Evolutionary conservation across 2,329 filamentous ascomycete species (phyloP), one percentile per base, ranked within the genome.

Genomic region (Pseudogymnoascus sp.): DNA sequence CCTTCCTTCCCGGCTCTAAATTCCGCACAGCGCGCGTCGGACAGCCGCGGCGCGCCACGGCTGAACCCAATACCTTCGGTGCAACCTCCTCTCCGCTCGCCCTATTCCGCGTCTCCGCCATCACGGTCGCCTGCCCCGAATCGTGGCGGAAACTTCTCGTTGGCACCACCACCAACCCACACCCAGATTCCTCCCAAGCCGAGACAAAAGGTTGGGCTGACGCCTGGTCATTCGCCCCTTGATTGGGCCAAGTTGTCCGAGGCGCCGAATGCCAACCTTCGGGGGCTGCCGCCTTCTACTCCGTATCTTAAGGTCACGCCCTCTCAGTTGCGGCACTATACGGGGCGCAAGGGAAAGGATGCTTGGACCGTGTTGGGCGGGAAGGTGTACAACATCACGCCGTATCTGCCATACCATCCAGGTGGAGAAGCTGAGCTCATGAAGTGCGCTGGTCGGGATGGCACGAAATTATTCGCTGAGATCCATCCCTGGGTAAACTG

Each of bases 361-460:
- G 90, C 92, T 0, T 99, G 94, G 94, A 95, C 88, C 62, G 89
- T 84, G 1, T 86, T 95, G 62, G 87, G 90, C 62, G 92, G 92
- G 1, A 88, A 89, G 68, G 92, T 97, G 26, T 99, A 97, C 75
- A 97, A 97, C 69, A 86, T 99, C 61, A 87, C 86, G 0, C 90
- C 92, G 0, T 99, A 97, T 70, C 71, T 91, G 34, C 85, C 88
- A 1, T 99, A 91, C 70, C 94, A 99, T 71, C 94, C 94, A 0
- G 94, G 94, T 19, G 94, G 89, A 7, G 82, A 86, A 66, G 83
- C 84, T 3, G 89, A 95, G 74, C 72, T 94, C 63, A 73, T 88
- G 71, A 76, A 82, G 30, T 79, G 77, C 33, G 85, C 85, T 0
- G 85, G 78, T 0, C 74, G 78, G 60, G 84, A 88, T 68, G 84